phyloP scores from a whole-genome alignment of 257 asterid genomes.

The Solanum sparsipilum region DNA sequence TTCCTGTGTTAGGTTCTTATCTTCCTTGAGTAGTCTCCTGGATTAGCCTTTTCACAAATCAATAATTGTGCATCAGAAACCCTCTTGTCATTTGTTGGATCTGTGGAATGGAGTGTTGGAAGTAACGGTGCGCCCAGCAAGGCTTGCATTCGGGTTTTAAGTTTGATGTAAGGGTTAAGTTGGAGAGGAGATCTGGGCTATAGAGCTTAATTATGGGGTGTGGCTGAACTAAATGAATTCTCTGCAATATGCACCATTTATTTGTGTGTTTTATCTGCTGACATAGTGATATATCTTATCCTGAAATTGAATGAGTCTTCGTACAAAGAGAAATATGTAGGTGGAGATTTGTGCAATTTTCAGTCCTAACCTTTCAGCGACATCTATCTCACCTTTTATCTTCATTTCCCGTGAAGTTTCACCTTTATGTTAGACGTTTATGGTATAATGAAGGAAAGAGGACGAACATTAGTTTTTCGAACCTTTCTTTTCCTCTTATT shows the following conservation, averaged over 20 bases:
- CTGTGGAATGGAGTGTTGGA: neutral
- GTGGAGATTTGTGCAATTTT: neutral
- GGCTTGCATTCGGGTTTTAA: neutral
- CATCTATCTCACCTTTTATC: neutral
- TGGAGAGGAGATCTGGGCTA: neutral
- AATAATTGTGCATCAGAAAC: neutral
- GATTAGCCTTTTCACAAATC: neutral
- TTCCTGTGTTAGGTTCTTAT: neutral
- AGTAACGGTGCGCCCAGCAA: neutral
- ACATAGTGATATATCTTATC: neutral
- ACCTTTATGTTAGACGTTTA: neutral
- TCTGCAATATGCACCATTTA: neutral
- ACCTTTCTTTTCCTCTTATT: neutral
- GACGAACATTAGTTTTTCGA: neutral
- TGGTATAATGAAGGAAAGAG: neutral
- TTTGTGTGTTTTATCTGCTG: neutral
- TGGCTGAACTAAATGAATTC: neutral
- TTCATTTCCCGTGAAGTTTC: neutral
- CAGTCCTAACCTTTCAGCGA: neutral
- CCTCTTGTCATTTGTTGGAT: neutral
- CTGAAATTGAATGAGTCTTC: neutral
- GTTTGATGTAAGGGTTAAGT: neutral
- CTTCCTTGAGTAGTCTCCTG: neutral
- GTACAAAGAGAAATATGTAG: neutral
- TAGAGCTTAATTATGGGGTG: neutral